A percentile compares a stretch with the other conserved stretches of the same genome.
These are phyloP conservation scores for Wickerhamiella qilinensis DNA, from an alignment of 805 yeast species.

Conservation along the genomic window DNA sequence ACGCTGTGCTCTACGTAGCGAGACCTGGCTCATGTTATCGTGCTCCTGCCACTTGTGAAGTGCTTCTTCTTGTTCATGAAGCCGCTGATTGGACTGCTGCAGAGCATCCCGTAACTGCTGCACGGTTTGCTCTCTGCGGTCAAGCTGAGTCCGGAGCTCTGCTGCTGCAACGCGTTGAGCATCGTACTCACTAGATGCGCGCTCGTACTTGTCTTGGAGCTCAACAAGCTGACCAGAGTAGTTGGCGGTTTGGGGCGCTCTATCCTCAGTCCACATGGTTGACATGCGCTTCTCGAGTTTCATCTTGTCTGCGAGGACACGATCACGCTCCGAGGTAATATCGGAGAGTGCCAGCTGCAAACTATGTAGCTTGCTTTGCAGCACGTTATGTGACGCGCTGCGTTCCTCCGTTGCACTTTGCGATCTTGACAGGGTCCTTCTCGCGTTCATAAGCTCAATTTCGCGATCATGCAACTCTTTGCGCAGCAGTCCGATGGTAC, in stretches of 20 bases:
- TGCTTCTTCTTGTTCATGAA: constrained; percentile 25
- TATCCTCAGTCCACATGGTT: constrained; percentile 27
- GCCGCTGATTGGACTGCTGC: constrained; percentile 32
- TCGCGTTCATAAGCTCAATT: not conserved
- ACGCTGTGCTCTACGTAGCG: constrained; percentile 1
- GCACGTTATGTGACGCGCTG: not conserved
- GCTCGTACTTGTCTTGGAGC: constrained; percentile 24
- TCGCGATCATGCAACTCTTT: constrained; percentile 1
- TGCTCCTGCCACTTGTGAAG: constrained; percentile 24
- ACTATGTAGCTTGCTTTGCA: constrained; percentile 31
- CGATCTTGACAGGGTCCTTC: not conserved
- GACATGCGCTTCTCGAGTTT: constrained; percentile 30
- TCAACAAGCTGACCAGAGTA: constrained; percentile 11
- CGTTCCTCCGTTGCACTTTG: not conserved
- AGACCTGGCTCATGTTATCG: constrained; percentile 4
- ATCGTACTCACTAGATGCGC: constrained; percentile 14
- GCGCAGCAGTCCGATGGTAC: constrained; percentile 2
- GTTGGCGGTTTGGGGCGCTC: constrained; percentile 26
- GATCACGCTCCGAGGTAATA: constrained; percentile 46
- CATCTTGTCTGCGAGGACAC: constrained; percentile 34
- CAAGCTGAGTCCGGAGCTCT: constrained; percentile 13
- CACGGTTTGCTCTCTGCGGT: constrained; percentile 17
- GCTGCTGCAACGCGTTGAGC: constrained; percentile 13
- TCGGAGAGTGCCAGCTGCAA: constrained; percentile 45
- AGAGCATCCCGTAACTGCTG: constrained; percentile 33